Evolutionary conservation across 257 asterid species (phyloP).

Genomic region (Capsicum baccatum): DNA sequence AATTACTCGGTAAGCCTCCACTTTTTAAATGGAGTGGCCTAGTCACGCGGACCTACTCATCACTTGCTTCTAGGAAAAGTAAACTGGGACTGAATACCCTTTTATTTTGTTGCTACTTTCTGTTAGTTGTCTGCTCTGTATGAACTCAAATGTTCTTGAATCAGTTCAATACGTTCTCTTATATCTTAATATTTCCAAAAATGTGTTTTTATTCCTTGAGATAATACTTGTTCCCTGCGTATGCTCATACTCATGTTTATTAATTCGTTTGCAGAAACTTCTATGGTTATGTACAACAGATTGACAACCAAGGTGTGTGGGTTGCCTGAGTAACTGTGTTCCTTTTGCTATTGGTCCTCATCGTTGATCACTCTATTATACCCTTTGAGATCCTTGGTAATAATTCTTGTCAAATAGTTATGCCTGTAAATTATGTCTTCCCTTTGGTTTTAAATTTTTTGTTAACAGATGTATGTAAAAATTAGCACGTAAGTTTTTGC

Average conservation of each 20-base stretch:
- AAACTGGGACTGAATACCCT: conserved; percentile 7
- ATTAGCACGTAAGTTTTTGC: conserved; percentile 19
- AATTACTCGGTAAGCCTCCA: conserved; percentile 24
- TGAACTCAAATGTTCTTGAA: conserved; percentile 28
- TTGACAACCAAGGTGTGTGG: conserved; percentile 27
- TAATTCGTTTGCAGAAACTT: conserved; percentile 17
- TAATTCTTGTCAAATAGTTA: not conserved
- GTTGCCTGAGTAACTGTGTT: not conserved
- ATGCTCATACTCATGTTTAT: not conserved
- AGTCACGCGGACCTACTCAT: conserved; percentile 28
- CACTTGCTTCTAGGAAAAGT: conserved; percentile 30
- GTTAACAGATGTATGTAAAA: not conserved
- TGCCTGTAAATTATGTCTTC: conserved; percentile 24
- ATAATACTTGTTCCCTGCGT: not conserved
- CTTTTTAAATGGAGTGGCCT: conserved; percentile 24
- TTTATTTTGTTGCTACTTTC: conserved; percentile 25
- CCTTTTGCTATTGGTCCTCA: not conserved
- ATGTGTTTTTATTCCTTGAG: not conserved
- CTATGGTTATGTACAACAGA: not conserved
- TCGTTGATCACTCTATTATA: not conserved
- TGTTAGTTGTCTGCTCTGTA: conserved; percentile 22
- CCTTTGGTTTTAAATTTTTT: conserved; percentile 6
- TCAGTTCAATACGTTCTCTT: not conserved
- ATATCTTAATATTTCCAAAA: not conserved
- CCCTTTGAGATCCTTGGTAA: not conserved